A percentile compares a stretch with the other conserved stretches of the same genome.
Conservation (phyloP, 805 yeast genomes). For the Nakazawaea pomicola region DNA sequence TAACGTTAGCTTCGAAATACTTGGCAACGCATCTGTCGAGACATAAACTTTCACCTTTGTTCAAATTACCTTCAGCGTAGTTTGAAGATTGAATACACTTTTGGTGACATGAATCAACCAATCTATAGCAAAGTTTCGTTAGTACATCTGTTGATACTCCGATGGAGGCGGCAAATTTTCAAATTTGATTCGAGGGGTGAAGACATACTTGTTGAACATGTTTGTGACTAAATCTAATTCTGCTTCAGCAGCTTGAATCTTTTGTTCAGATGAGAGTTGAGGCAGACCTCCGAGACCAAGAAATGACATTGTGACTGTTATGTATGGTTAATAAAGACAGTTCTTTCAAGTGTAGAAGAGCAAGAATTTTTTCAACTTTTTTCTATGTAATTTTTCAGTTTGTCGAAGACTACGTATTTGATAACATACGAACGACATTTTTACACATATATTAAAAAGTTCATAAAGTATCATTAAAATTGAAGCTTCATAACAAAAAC, state of each 20-base stretch:
- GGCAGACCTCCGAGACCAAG: slow-evolving; percentile 74
- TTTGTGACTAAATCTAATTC: slow-evolving; percentile 97
- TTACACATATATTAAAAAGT: too few species aligned
- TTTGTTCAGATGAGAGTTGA: slow-evolving; percentile 67
- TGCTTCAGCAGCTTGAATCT: slow-evolving; percentile 88
- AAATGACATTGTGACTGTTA: slow-evolving; percentile 46
- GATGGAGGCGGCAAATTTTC: not conserved
- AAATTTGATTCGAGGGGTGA: not conserved
- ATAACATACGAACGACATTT: too few species aligned
- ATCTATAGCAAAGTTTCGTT: slow-evolving; percentile 22
- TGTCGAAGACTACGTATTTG: too few species aligned
- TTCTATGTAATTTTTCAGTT: too few species aligned
- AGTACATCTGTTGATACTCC: slow-evolving; percentile 2
- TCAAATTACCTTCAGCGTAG: slow-evolving; percentile 69
- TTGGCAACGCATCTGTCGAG: slow-evolving; percentile 94
- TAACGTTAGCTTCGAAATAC: slow-evolving; percentile 89
- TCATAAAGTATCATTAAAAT: too few species aligned
- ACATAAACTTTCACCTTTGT: slow-evolving; percentile 79
- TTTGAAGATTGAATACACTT: slow-evolving; percentile 65
- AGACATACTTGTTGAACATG: slow-evolving; percentile 70
- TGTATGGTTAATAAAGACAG: not conserved
- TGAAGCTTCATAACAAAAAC: too few species aligned
- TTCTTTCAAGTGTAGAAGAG: not conserved
- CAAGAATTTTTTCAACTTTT: not conserved
- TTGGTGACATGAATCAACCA: slow-evolving; percentile 82